These are phyloP conservation scores for Aureobasidium sp. DNA, from an alignment of 2,329 filamentous ascomycete species.

Conservation along the genomic window DNA sequence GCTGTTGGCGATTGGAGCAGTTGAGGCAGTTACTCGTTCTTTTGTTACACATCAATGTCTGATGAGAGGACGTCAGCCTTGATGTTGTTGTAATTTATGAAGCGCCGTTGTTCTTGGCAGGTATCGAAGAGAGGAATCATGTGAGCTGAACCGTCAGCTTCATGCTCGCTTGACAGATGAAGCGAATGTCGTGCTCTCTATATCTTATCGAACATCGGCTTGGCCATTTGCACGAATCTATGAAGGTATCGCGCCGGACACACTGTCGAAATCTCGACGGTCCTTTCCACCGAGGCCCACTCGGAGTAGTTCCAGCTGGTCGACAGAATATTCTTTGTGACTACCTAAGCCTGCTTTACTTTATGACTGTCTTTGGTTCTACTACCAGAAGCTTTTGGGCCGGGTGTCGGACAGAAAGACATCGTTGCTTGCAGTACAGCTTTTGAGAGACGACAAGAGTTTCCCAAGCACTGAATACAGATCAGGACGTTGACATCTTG, in stretches of 20 bases:
- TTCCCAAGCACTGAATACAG: neutral
- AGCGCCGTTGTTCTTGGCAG: conserved; percentile 1
- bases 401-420: neutral
- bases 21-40: neutral
- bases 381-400: neutral
- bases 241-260: conserved; percentile 1
- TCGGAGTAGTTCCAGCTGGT: neutral
- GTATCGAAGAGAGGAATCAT: neutral
- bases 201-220: conserved; percentile 1
- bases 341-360: neutral
- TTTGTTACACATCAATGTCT: neutral
- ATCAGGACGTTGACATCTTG: neutral
- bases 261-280: neutral
- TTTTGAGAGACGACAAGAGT: neutral
- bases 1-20: neutral
- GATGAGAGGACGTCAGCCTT: conserved; percentile 2
- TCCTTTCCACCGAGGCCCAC: conserved; percentile 1
- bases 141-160: neutral
- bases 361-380: conserved; percentile 2
- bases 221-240: neutral
- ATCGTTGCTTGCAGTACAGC: neutral
- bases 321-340: neutral
- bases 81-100: conserved; percentile 5
- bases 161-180: conserved; percentile 1
- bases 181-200: neutral